Percentiles rank a stretch among this genome's conserved stretches.
Conservation (phyloP, 2,329 filamentous ascomycete species). For the Colletotrichum phormii region DNA sequence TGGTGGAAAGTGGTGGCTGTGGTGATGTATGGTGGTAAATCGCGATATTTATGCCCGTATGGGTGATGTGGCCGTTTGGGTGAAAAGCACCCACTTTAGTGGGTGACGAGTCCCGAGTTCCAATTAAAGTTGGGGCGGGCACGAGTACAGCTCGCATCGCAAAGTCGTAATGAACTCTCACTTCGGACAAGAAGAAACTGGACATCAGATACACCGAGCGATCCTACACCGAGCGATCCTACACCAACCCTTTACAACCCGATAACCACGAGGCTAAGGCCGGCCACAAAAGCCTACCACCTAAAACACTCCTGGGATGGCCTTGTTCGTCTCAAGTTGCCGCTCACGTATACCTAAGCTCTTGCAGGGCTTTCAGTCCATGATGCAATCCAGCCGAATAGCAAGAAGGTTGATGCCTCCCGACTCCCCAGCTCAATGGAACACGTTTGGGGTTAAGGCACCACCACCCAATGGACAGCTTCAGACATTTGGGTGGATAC, state of each 20-base stretch:
- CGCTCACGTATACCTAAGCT: not conserved
- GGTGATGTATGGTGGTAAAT: no score
- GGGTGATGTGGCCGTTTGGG: no score
- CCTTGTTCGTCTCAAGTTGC: not conserved
- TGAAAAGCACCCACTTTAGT: no score
- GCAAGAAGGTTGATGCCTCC: not conserved
- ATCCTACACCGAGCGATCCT: not conserved
- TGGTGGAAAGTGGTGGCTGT: no score
- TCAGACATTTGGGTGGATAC: not conserved
- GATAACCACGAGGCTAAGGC: not conserved
- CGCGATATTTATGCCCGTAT: no score
- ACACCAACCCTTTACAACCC: not conserved
- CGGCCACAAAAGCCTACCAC: not conserved
- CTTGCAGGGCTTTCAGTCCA: no score
- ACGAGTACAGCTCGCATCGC: not conserved
- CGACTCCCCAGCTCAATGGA: not conserved
- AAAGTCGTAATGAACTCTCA: constrained; percentile 5
- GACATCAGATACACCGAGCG: not conserved
- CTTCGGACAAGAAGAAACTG: not conserved
- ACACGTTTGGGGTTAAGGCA: not conserved
- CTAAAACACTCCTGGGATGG: not conserved
- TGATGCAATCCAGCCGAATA: no score
- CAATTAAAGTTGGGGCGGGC: no score
- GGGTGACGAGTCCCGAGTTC: no score
- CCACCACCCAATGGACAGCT: not conserved